Evolutionary conservation across 257 asterid genomes (phyloP).

Genomic region (Scutellaria galericulata): DNA sequence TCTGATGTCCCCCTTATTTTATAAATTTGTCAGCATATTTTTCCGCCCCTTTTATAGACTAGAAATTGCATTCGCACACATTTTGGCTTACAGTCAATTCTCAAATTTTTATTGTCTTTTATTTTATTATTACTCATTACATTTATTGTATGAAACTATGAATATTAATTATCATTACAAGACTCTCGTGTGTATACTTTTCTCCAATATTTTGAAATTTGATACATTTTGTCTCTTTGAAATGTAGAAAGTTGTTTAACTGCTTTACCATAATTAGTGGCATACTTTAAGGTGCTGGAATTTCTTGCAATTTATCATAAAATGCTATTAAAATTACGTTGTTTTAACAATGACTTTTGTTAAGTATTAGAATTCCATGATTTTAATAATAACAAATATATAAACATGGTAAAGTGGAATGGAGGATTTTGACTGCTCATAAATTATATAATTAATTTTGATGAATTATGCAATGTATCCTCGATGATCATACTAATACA

Average conservation of each 20-base stretch:
- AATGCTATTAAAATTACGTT: too few relatives aligned
- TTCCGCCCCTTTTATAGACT: conserved; percentile 35
- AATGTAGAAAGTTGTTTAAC: conserved; percentile 24
- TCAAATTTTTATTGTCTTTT: neutral
- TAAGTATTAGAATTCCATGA: too few relatives aligned
- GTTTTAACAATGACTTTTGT: too few relatives aligned
- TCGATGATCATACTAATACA: too few relatives aligned
- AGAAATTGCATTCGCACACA: conserved; percentile 1
- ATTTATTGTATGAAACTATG: neutral
- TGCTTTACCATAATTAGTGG: conserved; percentile 28
- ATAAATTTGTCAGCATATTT: conserved; percentile 14
- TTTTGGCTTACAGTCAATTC: conserved; percentile 25
- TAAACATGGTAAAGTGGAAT: too few relatives aligned
- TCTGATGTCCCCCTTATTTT: neutral
- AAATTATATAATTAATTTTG: too few relatives aligned
- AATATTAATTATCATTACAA: conserved; percentile 14
- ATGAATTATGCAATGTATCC: too few relatives aligned
- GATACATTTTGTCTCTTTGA: conserved; percentile 23
- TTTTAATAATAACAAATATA: too few relatives aligned
- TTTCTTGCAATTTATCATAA: neutral
- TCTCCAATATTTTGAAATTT: conserved; percentile 34
- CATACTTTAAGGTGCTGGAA: neutral
- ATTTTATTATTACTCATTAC: neutral
- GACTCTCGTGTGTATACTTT: neutral
- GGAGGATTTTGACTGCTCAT: too few relatives aligned